Percentiles rank a stretch among this genome's conserved stretches.
Conservation (phyloP, 108 stramenopile genomes). For the Ochromonas danica region DNA sequence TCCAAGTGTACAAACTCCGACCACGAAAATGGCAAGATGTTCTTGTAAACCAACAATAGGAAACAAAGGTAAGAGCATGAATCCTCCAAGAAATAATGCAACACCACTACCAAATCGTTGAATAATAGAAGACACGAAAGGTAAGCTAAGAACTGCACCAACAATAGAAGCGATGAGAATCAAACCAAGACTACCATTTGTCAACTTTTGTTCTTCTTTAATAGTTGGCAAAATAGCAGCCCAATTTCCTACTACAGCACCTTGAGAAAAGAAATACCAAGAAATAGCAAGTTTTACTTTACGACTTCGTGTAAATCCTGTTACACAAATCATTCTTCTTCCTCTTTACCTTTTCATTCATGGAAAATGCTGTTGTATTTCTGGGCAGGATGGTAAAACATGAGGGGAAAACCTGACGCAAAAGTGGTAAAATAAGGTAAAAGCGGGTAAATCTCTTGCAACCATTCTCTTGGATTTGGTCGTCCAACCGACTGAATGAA, state of each 20-base stretch:
- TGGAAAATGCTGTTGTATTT: too few species aligned
- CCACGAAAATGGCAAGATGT: not conserved
- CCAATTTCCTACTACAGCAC: not conserved
- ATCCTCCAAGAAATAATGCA: not conserved
- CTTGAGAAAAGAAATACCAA: not conserved
- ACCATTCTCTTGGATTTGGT: too few species aligned
- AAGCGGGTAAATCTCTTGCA: too few species aligned
- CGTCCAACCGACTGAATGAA: too few species aligned
- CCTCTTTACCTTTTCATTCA: too few species aligned
- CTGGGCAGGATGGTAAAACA: too few species aligned
- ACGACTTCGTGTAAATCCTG: not conserved
- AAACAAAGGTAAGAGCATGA: not conserved
- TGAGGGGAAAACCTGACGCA: too few species aligned
- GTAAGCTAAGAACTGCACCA: not conserved
- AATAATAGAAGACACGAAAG: not conserved
- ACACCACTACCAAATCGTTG: not conserved
- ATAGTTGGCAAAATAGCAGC: not conserved
- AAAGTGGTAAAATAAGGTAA: too few species aligned
- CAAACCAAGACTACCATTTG: not conserved
- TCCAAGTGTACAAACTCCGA: not conserved
- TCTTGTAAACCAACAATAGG: not conserved
- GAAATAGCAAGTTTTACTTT: constrained; percentile 18
- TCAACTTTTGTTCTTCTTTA: not conserved
- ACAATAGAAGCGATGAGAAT: not conserved
- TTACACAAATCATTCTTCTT: not conserved